A percentile compares a stretch with the other conserved stretches of the same genome.
These are phyloP conservation scores for Trichoderma lentiforme DNA, from an alignment of 2,329 filamentous ascomycete species.

Conservation along the genomic window DNA sequence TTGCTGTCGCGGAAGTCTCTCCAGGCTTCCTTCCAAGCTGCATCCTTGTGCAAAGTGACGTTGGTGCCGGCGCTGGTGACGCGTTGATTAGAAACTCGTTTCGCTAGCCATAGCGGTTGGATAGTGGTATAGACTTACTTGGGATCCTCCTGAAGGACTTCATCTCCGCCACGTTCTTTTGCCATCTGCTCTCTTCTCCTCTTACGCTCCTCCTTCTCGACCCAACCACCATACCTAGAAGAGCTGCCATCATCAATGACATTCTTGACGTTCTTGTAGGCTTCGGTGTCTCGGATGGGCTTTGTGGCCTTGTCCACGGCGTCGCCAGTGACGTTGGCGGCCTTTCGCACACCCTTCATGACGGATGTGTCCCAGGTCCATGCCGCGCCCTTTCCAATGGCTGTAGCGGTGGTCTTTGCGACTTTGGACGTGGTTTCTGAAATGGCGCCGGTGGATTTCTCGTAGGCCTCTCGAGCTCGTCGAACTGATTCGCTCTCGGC, in stretches of 20 bases:
- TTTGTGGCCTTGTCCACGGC: slow-evolving; percentile 92
- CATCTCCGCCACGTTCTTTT: slow-evolving; percentile 51
- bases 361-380: slow-evolving; percentile 98
- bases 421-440: slow-evolving; percentile 74
- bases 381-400: slow-evolving; percentile 82
- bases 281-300: slow-evolving; percentile 90
- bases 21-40: slow-evolving; percentile 98
- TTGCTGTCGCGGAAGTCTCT: slow-evolving; percentile 88
- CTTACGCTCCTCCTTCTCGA: slow-evolving; percentile 90
- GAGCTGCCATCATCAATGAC: slow-evolving; percentile 97
- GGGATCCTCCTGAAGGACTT: slow-evolving; percentile 77
- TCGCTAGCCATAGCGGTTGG: no score
- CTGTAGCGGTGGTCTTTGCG: slow-evolving; percentile 79
- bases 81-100: slow-evolving; percentile 29
- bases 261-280: slow-evolving; percentile 90
- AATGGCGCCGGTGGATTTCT: slow-evolving; percentile 79
- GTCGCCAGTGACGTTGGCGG: slow-evolving; percentile 79
- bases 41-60: slow-evolving; percentile 92
- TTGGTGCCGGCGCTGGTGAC: slow-evolving; percentile 79
- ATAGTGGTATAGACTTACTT: slow-evolving; percentile 60
- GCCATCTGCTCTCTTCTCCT: slow-evolving; percentile 73
- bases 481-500: slow-evolving; percentile 89
- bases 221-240: slow-evolving; percentile 92
- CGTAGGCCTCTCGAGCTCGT: slow-evolving; percentile 80
- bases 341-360: slow-evolving; percentile 85